Conservation (phyloP, 1,284 basidiomycete species). For the Kalmanozyma brasiliensis region DNA sequence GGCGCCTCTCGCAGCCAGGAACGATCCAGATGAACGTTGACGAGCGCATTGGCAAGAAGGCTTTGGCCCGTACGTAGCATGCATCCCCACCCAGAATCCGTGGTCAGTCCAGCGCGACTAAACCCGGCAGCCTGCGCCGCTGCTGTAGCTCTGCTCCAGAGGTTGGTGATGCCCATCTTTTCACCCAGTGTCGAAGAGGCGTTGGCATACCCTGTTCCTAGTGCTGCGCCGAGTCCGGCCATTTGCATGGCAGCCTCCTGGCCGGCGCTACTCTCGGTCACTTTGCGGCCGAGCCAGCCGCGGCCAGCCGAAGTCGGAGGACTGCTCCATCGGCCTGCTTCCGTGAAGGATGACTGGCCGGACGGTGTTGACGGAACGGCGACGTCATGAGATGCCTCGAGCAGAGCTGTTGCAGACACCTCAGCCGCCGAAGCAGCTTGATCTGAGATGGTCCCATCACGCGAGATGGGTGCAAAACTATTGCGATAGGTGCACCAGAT, state of each 20-base stretch:
- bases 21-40: slow-evolving; percentile 81
- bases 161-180: slow-evolving; percentile 59
- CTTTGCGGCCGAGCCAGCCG: slow-evolving; percentile 44
- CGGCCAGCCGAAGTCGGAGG: slow-evolving; percentile 25
- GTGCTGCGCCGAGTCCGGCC: slow-evolving; percentile 29
- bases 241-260: slow-evolving; percentile 20
- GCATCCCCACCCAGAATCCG: slow-evolving; percentile 96
- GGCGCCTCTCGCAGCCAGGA: slow-evolving; percentile 48
- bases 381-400: slow-evolving; percentile 13
- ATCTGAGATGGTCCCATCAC: slow-evolving; percentile 62
- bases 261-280: slow-evolving; percentile 25
- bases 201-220: slow-evolving; percentile 32
- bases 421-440: slow-evolving; percentile 57
- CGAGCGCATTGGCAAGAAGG: slow-evolving; percentile 85
- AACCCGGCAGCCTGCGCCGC: slow-evolving; percentile 58
- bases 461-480: slow-evolving; percentile 61
- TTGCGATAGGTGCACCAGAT: slow-evolving; percentile 67
- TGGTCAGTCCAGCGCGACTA: slow-evolving; percentile 77
- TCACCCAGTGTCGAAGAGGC: slow-evolving; percentile 50
- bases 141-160: slow-evolving; percentile 61
- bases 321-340: slow-evolving; percentile 18
- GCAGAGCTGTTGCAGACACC: slow-evolving; percentile 16
- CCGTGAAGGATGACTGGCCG: slow-evolving; percentile 8
- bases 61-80: slow-evolving; percentile 96
- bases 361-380: too few relatives aligned